Evolutionary conservation across 2,329 filamentous ascomycete species (phyloP).

Genomic region (Aspergillus clavatus): DNA sequence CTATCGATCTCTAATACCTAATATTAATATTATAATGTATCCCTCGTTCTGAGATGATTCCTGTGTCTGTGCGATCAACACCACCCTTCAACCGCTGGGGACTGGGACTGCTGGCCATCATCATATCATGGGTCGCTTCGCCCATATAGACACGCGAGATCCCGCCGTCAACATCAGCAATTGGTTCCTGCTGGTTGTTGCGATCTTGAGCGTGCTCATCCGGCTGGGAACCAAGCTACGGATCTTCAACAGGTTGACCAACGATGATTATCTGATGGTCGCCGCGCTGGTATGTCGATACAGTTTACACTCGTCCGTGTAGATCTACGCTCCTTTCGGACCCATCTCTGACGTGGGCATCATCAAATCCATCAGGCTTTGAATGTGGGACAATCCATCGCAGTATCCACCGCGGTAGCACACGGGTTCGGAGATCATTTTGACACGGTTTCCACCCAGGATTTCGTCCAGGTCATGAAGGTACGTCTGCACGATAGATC

Average conservation of each 20-base stretch:
- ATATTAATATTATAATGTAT: too few relatives aligned
- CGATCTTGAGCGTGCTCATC: constrained; percentile 17
- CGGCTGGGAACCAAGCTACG: constrained; percentile 19
- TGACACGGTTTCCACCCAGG: constrained; percentile 5
- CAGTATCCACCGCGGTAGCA: constrained; percentile 16
- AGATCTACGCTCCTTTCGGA: too few relatives aligned
- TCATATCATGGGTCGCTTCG: constrained; percentile 19
- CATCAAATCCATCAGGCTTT: too few relatives aligned
- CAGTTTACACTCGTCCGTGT: too few relatives aligned
- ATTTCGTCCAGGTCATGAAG: constrained; percentile 19
- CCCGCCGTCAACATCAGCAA: constrained; percentile 20
- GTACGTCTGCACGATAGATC: too few relatives aligned
- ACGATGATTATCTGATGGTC: constrained; percentile 20
- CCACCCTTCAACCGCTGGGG: too few relatives aligned
- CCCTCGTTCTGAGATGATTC: background rate
- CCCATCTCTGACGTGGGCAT: too few relatives aligned
- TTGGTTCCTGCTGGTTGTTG: constrained; percentile 18
- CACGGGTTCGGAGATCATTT: constrained; percentile 22
- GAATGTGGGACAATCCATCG: constrained; percentile 14
- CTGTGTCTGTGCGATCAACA: too few relatives aligned
- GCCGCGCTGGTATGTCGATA: constrained; percentile 13
- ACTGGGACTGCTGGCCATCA: background rate
- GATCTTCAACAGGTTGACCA: constrained; percentile 16
- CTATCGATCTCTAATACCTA: too few relatives aligned
- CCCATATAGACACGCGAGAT: constrained; percentile 13